Evolutionary conservation across 441 rosid genomes (phyloP).

Genomic region (Rhodomyrtus psidioides): DNA sequence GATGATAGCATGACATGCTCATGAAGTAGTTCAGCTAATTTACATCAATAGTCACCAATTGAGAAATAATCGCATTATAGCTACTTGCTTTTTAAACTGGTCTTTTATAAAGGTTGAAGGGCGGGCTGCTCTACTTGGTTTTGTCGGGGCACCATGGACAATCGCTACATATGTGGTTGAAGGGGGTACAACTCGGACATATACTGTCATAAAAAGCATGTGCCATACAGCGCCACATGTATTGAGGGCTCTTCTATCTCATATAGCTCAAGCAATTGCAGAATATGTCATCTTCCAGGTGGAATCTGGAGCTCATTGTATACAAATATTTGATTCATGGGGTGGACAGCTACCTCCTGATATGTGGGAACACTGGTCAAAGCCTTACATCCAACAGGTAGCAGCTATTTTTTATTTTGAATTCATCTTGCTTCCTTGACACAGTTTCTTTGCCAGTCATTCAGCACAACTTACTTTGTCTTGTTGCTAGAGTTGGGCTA

Average conservation of each 20-base stretch:
- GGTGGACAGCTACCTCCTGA: constrained; percentile 91
- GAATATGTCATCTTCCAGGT: constrained; percentile 81
- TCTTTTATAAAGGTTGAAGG: constrained; percentile 50
- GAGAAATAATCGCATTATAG: neutral
- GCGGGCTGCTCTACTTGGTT: constrained; percentile 75
- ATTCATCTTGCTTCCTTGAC: neutral
- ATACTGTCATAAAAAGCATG: constrained; percentile 78
- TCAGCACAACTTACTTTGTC: neutral
- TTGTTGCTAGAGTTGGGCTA: neutral
- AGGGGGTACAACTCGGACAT: constrained; percentile 88
- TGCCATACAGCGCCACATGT: constrained; percentile 75
- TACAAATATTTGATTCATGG: constrained; percentile 97
- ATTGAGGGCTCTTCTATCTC: constrained; percentile 70
- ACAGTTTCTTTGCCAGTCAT: neutral
- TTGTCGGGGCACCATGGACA: constrained; percentile 97
- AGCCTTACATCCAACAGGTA: constrained; percentile 86
- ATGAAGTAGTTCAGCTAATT: neutral
- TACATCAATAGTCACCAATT: neutral
- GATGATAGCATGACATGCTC: neutral
- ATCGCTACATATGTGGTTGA: constrained; percentile 87
- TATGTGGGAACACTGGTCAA: constrained; percentile 95
- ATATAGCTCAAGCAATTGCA: constrained; percentile 66
- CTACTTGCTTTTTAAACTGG: neutral
- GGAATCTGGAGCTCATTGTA: constrained; percentile 89
- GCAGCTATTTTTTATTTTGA: neutral